Evolutionary conservation across 257 asterid species (phyloP), one percentile per base, ranked within the genome.

Genomic region (Fraxinus quadrangulata): DNA sequence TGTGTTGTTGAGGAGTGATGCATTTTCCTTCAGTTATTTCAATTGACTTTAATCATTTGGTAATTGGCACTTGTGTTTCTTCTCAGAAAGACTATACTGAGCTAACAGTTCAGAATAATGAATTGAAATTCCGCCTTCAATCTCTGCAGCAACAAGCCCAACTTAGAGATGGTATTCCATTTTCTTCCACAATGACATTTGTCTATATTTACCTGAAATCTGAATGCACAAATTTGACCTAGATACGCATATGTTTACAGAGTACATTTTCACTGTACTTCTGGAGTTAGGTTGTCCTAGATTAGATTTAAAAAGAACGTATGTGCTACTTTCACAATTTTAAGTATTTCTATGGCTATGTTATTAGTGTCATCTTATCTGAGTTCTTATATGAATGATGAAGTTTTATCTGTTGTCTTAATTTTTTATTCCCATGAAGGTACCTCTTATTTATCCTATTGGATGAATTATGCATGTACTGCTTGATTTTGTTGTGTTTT

Each of bases 131-230:
- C 81, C 97, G 97, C 28, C 76, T 94, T 84, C 94, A 91, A 82
- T 92, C 97, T 75, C 85, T 88, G 95, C 91, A 90, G 85, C 97
- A 94, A 79, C 98, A 94, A 83, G 89, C 96, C 34, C 91, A 83
- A 70, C 93, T 94, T 77, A 85, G 97, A 88, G 96, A 92, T 73
- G 98, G 98, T 94, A 91, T 63, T 70, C 66, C 36, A 19, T 67
- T 72, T 70, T 79, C 76, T 82, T 59, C 8, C 17, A 37, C 63
- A 36, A 17, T 37, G 54, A 33, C 34, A 40, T 40, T 63, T 61
- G 7, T 36, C 40, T 14, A 16, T 66, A 4, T 66, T 34, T 78
- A 33, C 54, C 59, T 63, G 14, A 24, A 30, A 40, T 61, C 45
- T 33, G 40, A 76, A 56, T 75, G 56, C 47, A 14, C 70, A 56